phyloP scores from a whole-genome alignment of 495 filamentous ascomycete species.

The Lasiosphaeria miniovina region DNA sequence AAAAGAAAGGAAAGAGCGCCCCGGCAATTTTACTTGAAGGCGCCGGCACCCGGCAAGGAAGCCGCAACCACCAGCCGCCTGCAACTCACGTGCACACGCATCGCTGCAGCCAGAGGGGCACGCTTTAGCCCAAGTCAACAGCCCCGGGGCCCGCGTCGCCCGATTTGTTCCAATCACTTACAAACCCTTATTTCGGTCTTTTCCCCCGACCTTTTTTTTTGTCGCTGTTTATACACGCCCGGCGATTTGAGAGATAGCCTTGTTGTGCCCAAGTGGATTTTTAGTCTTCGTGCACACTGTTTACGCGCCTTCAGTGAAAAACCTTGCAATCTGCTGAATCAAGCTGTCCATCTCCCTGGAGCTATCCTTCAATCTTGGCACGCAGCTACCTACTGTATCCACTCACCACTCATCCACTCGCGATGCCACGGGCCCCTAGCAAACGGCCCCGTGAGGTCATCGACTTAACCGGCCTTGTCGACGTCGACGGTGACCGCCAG shows the following conservation, averaged over 20 bases:
- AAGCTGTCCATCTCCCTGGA: no score
- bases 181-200: no score
- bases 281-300: no score
- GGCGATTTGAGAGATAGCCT: no score
- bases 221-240: no score
- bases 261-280: no score
- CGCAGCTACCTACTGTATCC: not conserved
- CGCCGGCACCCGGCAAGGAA: not conserved
- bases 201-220: no score
- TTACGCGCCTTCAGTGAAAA: no score
- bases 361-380: not conserved
- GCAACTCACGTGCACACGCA: not conserved
- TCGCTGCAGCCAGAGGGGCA: not conserved
- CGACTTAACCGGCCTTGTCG: slow-evolving; percentile 1
- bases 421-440: not conserved
- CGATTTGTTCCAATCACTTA: no score
- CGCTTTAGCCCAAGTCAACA: not conserved
- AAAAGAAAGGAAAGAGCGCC: not conserved
- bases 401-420: not conserved
- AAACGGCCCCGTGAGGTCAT: not conserved
- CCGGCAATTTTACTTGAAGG: not conserved
- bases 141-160: no score
- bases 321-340: no score
- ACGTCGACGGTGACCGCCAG: not conserved
- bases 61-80: not conserved